Percentiles rank a stretch among this genome's conserved stretches.
Conservation (phyloP, 2,329 filamentous ascomycete genomes). For the Botrytis medusae region DNA sequence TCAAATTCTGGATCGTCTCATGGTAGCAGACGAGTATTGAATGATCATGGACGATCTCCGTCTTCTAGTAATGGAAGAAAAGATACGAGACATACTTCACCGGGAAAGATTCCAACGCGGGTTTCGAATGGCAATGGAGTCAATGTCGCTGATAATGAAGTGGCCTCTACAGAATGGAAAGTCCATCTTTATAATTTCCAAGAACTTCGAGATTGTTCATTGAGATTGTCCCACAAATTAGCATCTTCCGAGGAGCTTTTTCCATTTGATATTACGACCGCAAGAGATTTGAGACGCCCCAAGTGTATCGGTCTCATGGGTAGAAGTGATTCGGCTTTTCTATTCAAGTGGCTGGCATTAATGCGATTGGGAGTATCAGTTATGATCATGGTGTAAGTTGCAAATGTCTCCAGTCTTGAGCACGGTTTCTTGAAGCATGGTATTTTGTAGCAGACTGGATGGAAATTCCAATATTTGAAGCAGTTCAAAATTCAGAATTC, state of each 20-base stretch:
- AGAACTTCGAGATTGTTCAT: not conserved
- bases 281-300: not conserved
- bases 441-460: not conserved
- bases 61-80: not conserved
- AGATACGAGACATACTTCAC: not conserved
- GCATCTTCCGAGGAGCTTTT: not conserved
- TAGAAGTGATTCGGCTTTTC: slow-evolving; percentile 3
- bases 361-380: slow-evolving; percentile 16
- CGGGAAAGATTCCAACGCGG: not conserved
- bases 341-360: slow-evolving; percentile 15
- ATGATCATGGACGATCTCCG: not conserved
- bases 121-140: not conserved
- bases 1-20: not conserved
- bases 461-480: not conserved
- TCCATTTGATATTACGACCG: not conserved
- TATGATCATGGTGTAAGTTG: slow-evolving; percentile 8
- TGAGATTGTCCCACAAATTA: not conserved
- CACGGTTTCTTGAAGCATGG: not conserved
- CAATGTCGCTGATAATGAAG: not conserved
- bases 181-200: not conserved
- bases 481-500: not conserved
- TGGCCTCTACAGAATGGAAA: not conserved
- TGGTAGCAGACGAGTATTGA: not conserved
- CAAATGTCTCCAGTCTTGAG: not conserved
- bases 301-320: slow-evolving; percentile 16